Evolutionary conservation across 768 basidiomycete species (phyloP).

Genomic region (Kockovaella imperatae): DNA sequence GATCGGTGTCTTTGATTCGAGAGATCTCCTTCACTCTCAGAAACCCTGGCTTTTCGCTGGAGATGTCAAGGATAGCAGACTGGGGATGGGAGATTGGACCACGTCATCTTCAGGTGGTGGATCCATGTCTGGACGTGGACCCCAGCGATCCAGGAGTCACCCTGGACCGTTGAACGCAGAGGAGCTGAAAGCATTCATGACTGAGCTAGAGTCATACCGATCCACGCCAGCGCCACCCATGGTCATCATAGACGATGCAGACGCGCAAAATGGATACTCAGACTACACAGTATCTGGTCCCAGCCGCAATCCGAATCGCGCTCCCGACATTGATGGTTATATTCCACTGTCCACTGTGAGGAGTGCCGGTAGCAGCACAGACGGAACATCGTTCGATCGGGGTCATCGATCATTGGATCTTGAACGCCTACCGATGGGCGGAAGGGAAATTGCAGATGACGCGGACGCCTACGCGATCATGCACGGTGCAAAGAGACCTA

Average conservation of each 20-base stretch:
- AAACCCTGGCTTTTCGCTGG: neutral
- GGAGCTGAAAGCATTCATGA: constrained; percentile 26
- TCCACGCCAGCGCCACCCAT: neutral
- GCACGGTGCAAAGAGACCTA: constrained; percentile 24
- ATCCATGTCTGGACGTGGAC: too few relatives aligned
- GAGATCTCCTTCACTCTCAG: neutral
- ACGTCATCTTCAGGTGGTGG: too few relatives aligned
- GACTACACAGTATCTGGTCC: too few relatives aligned
- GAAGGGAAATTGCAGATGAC: constrained; percentile 32
- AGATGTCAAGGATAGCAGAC: neutral
- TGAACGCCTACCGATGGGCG: constrained; percentile 7
- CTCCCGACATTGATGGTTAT: too few relatives aligned
- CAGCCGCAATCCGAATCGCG: too few relatives aligned
- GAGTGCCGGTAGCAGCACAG: too few relatives aligned
- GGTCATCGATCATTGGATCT: constrained; percentile 1
- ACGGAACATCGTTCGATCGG: too few relatives aligned
- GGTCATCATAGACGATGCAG: neutral
- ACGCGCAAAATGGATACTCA: too few relatives aligned
- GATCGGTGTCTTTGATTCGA: neutral
- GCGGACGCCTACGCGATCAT: constrained; percentile 28
- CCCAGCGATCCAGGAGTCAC: too few relatives aligned
- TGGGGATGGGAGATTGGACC: too few relatives aligned
- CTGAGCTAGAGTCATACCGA: constrained; percentile 13
- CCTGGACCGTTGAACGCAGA: constrained; percentile 32
- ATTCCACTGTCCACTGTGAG: too few relatives aligned